phyloP scores from a whole-genome alignment of 106 monocot genomes.

The Allium fistulosum region DNA sequence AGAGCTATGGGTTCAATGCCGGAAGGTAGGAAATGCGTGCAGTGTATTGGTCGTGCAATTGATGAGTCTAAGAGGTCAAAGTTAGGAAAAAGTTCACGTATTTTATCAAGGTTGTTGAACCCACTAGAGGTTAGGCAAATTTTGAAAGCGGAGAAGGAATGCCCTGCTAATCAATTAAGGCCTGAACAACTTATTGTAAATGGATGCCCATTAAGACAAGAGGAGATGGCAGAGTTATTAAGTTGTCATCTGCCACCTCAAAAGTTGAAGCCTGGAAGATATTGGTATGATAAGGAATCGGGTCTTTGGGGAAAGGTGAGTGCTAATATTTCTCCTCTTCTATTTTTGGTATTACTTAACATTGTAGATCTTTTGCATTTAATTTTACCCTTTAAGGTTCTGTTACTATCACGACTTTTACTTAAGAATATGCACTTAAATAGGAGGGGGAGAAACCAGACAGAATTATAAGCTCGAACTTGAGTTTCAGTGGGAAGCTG shows the following conservation, averaged over 20 bases:
- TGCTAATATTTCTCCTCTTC: background rate
- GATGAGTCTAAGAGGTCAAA: conserved; percentile 67
- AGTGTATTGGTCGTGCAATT: conserved; percentile 77
- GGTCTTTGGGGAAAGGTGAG: conserved; percentile 95
- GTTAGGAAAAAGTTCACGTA: conserved; percentile 71
- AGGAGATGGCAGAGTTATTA: conserved; percentile 84
- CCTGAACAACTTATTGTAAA: conserved; percentile 89
- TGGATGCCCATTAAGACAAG: conserved; percentile 56
- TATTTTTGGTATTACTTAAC: too few relatives aligned
- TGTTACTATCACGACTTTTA: too few relatives aligned
- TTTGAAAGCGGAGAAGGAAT: conserved; percentile 93
- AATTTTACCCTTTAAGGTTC: too few relatives aligned
- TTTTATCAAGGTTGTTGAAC: conserved; percentile 44
- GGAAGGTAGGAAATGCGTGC: conserved; percentile 87
- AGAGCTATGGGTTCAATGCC: conserved; percentile 98
- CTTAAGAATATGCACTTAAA: background rate
- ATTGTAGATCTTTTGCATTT: too few relatives aligned
- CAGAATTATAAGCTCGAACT: conserved; percentile 75
- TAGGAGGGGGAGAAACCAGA: conserved; percentile 91
- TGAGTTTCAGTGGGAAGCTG: conserved; percentile 83
- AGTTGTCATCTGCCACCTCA: conserved; percentile 74
- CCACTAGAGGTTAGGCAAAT: conserved; percentile 85
- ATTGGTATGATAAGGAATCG: conserved; percentile 98
- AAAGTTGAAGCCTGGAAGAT: conserved; percentile 88
- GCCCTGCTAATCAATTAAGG: conserved; percentile 74